Evolutionary conservation across 441 rosid species (phyloP).

Genomic region (Omphalea diandra): DNA sequence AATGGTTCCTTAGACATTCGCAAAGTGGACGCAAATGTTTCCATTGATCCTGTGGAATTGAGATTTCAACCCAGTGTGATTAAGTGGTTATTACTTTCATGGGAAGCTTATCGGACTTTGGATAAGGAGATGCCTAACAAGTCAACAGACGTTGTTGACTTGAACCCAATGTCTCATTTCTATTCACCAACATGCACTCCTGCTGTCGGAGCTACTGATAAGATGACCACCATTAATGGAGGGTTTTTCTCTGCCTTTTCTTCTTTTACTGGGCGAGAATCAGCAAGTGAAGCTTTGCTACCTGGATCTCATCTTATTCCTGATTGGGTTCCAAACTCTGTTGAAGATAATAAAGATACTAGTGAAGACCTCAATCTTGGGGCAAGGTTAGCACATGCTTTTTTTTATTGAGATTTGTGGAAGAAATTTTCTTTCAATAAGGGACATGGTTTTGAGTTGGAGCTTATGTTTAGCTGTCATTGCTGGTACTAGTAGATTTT

Average conservation of each 20-base stretch:
- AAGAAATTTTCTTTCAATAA: background rate
- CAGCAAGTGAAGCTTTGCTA: constrained; percentile 43
- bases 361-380: constrained; percentile 70
- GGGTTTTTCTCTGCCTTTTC: constrained; percentile 36
- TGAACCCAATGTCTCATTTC: constrained; percentile 42
- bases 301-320: constrained; percentile 67
- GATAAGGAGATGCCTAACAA: constrained; percentile 33
- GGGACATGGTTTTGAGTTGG: background rate
- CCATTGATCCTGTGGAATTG: constrained; percentile 77
- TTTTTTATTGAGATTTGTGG: constrained; percentile 7
- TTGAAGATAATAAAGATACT: constrained; percentile 34
- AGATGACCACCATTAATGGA: constrained; percentile 23
- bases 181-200: constrained; percentile 36
- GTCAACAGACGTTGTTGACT: constrained; percentile 45
- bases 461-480: background rate
- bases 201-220: constrained; percentile 25
- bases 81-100: constrained; percentile 63
- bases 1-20: constrained; percentile 91
- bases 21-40: constrained; percentile 83
- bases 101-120: constrained; percentile 51
- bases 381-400: constrained; percentile 64
- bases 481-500: background rate
- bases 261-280: constrained; percentile 45
- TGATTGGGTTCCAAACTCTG: constrained; percentile 82
- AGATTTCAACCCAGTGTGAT: constrained; percentile 68